Evolutionary conservation across 78 protist species (phyloP).

Genomic region (Protostelium mycophagum): DNA sequence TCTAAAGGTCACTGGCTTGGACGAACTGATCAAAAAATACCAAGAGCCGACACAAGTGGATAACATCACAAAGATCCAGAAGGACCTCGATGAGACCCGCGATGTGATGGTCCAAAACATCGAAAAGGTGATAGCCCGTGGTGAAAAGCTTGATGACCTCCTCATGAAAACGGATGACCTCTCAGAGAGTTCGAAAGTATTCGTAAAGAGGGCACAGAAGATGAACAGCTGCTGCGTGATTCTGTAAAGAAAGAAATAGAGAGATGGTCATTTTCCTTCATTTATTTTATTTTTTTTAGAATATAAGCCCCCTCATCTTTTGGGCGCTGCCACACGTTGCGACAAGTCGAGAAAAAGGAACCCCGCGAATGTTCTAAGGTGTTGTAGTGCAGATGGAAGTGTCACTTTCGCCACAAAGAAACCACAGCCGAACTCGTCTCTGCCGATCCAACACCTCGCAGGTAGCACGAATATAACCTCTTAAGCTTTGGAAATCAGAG

Average conservation of each 20-base stretch:
- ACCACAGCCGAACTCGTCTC: too few species aligned
- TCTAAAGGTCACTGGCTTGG: background rate
- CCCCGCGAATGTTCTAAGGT: too few species aligned
- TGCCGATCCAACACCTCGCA: too few species aligned
- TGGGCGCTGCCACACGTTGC: too few species aligned
- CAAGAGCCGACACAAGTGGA: background rate
- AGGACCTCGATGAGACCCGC: background rate
- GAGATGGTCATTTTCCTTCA: too few species aligned
- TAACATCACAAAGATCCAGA: background rate
- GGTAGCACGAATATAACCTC: too few species aligned
- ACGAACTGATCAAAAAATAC: background rate
- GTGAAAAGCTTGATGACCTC: slow-evolving; percentile 51
- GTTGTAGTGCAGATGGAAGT: too few species aligned
- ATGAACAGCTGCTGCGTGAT: slow-evolving; percentile 58
- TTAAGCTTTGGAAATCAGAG: too few species aligned
- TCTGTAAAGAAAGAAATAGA: slow-evolving; percentile 3
- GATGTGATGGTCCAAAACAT: background rate
- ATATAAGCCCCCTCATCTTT: too few species aligned
- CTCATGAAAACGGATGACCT: slow-evolving; percentile 45
- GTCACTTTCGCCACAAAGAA: too few species aligned
- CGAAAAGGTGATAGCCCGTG: slow-evolving; percentile 27
- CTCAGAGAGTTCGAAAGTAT: slow-evolving; percentile 40
- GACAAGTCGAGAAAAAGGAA: too few species aligned
- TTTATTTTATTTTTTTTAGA: too few species aligned
- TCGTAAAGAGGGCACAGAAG: slow-evolving; percentile 42